These are phyloP conservation scores for Radiomyces spectabilis DNA, from an alignment of 192 early-diverging fungal species.

Conservation along the genomic window DNA sequence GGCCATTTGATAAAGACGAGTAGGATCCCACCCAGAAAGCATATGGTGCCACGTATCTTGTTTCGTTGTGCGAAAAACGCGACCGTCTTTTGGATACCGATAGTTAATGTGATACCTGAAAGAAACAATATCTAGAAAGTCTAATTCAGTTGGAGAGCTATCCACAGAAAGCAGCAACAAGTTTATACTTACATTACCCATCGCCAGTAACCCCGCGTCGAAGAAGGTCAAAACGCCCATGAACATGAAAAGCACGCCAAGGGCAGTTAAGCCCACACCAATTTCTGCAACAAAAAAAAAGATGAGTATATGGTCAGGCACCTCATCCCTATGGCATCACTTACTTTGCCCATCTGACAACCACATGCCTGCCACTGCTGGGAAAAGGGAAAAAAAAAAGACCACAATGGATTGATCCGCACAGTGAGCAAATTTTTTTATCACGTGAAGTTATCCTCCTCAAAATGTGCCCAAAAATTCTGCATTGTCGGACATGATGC, in stretches of 20 bases:
- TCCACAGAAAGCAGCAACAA: neutral
- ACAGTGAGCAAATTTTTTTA: too few species aligned
- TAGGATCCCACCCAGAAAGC: conserved; percentile 81
- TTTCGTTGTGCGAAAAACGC: conserved; percentile 74
- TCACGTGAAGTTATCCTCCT: too few species aligned
- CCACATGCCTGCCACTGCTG: too few species aligned
- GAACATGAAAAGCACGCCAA: conserved; percentile 83
- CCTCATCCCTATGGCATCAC: too few species aligned
- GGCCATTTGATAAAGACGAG: conserved; percentile 89
- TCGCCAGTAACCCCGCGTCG: conserved; percentile 87
- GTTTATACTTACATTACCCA: conserved; percentile 75
- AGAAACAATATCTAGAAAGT: conserved; percentile 73
- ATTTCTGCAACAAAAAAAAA: conserved; percentile 46
- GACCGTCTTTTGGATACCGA: conserved; percentile 77
- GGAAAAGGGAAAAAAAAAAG: too few species aligned
- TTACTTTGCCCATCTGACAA: too few species aligned
- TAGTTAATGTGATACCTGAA: conserved; percentile 78
- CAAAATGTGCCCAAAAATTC: too few species aligned
- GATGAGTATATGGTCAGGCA: too few species aligned
- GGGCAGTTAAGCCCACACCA: conserved; percentile 87
- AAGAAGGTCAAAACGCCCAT: conserved; percentile 89
- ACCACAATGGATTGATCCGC: too few species aligned
- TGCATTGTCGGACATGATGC: too few species aligned
- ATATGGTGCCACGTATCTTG: conserved; percentile 82
- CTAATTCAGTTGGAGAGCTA: neutral